Base-by-base conservation (phyloP, 108 stramenopile genomes). In the Mediolabrus comicus region DNA sequence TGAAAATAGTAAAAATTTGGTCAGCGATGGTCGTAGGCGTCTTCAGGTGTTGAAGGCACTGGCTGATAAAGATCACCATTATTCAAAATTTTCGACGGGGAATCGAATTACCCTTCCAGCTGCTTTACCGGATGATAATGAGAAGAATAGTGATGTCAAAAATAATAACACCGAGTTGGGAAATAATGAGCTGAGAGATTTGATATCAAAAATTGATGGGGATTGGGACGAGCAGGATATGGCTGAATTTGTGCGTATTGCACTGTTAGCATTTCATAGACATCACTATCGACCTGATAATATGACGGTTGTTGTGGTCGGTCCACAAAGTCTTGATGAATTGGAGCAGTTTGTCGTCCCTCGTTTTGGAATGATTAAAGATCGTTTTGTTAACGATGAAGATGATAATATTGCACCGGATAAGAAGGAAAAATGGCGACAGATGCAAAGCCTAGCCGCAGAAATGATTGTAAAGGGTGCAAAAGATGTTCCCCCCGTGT, bases 1-100 rank as follows among this genome's bases (percentile, higher is more conserved):
- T 19, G 96, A 97, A 69, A 92, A 97, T 68, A 87, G 86, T 56
- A 97, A 97, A 67, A 96, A 92, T 71, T 72, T 87, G 33, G 87
- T 88, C 0, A 80, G 77, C 17, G 95, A 96, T 80, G 84, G 69
- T 14, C 56, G 92, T 14, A 77, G 92, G 43, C 77, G 92, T 9
- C 72, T 92, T 66, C 94, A 95, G 69, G 81, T 95, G 53, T 64
- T 95, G 31, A 95, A 95, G 64, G 83, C 75, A 53, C 57, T 91
- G 66, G 84, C 69, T 1, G 84, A 88, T 80, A 58, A 67, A 0
- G 16, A 80, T 29, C 89, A 91, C 55, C 87, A 86, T 28, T 95
- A 89, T 67, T 85, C 90, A 16, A 95, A 95, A 55, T 95, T 95
- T 80, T 77, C 84, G 24, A 95, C 94, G 0, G 94, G 94, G 16